phyloP scores from a whole-genome alignment of 1,284 basidiomycete species.

The Papiliotrema laurentii region DNA sequence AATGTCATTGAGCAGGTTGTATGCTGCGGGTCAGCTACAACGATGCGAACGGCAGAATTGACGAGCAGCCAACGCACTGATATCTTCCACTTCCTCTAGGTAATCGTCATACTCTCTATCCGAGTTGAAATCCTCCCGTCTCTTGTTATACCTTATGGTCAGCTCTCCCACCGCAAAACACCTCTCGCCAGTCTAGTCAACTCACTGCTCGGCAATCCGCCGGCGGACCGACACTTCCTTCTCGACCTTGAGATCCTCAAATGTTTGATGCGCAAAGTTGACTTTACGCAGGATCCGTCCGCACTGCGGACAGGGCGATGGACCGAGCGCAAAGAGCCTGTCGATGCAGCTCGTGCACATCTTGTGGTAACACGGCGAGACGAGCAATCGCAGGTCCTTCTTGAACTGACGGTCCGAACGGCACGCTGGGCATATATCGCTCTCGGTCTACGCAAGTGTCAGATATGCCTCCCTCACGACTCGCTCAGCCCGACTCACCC shows the following conservation, averaged over 20 bases:
- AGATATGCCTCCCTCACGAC: too few relatives aligned
- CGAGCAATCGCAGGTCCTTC: constrained; percentile 85
- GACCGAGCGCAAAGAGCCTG: constrained; percentile 89
- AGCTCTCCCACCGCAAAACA: background rate
- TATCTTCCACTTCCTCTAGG: constrained; percentile 91
- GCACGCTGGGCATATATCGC: constrained; percentile 95
- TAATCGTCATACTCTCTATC: constrained; percentile 90
- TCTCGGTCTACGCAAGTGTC: constrained; percentile 70
- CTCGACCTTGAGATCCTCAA: constrained; percentile 93
- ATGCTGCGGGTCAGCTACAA: constrained; percentile 55
- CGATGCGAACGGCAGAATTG: background rate
- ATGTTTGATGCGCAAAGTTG: constrained; percentile 93
- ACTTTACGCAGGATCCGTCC: constrained; percentile 83
- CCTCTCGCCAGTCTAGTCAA: too few relatives aligned
- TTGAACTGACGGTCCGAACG: constrained; percentile 95
- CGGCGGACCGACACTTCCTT: constrained; percentile 89
- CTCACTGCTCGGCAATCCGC: constrained; percentile 77
- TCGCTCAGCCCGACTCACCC: constrained; percentile 27
- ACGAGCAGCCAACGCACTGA: constrained; percentile 59
- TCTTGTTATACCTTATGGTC: constrained; percentile 79
- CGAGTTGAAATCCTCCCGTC: constrained; percentile 79
- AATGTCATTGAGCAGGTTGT: constrained; percentile 91
- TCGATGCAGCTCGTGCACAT: constrained; percentile 99
- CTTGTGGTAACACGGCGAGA: constrained; percentile 97
- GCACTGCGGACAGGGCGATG: constrained; percentile 94